Conservation (phyloP, 1,139 yeast genomes). For the Geotrichum histeridarum region DNA sequence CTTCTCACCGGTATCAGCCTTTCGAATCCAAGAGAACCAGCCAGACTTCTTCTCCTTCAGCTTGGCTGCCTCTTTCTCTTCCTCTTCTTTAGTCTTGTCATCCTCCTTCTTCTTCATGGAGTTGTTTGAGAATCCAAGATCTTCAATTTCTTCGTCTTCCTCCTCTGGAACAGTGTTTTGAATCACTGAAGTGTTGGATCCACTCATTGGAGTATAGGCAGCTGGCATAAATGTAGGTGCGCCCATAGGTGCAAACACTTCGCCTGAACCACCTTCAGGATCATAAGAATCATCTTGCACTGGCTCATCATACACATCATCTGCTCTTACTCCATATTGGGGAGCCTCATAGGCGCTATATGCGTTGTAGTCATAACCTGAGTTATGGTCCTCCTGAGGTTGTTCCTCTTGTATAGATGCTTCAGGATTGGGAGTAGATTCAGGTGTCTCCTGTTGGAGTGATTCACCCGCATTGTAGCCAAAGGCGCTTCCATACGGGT, state of each 20-base stretch:
- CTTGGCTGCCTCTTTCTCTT: slow-evolving; percentile 21
- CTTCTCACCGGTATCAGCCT: slow-evolving; percentile 39
- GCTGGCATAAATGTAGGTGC: background rate
- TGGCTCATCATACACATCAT: background rate
- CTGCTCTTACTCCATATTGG: slow-evolving; percentile 31
- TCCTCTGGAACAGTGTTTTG: slow-evolving; percentile 1
- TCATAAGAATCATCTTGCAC: background rate
- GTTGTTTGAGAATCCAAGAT: slow-evolving; percentile 30
- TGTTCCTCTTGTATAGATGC: slow-evolving; percentile 8
- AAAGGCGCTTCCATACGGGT: slow-evolving; percentile 16
- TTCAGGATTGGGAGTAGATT: background rate
- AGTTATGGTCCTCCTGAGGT: background rate
- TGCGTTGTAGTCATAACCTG: background rate
- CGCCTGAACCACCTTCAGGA: background rate
- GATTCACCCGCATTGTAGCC: slow-evolving; percentile 2
- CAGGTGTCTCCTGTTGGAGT: background rate
- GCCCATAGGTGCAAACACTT: background rate
- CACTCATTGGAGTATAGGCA: background rate
- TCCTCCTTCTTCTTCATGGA: slow-evolving; percentile 21
- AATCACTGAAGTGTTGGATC: background rate
- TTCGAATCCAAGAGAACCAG: slow-evolving; percentile 50
- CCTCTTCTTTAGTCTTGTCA: slow-evolving; percentile 21
- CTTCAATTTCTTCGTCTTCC: slow-evolving; percentile 36
- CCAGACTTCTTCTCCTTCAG: slow-evolving; percentile 34
- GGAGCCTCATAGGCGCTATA: slow-evolving; percentile 22